Conservation (phyloP, 495 filamentous ascomycete genomes). For the Podospora tetraspora region DNA sequence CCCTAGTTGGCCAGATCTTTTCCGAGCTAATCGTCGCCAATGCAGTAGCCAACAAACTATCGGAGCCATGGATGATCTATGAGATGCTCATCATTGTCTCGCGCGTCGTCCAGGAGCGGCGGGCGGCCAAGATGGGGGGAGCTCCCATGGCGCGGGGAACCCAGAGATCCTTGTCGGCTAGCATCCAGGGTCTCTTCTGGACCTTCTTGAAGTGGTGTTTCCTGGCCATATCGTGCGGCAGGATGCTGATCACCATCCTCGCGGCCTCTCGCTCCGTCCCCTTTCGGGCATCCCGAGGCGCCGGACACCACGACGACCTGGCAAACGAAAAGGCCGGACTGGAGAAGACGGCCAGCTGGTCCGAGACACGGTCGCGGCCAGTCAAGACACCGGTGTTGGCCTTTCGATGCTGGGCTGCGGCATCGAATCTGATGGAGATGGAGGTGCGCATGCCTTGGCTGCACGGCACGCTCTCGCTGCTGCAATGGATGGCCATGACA, state of each 20-base stretch:
- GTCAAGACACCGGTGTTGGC: constrained; percentile 63
- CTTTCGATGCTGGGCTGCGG: constrained; percentile 67
- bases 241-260: constrained; percentile 51
- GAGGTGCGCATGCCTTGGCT: constrained; percentile 83
- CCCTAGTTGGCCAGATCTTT: constrained; percentile 77
- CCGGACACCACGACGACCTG: constrained; percentile 11
- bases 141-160: constrained; percentile 5
- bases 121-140: constrained; percentile 11
- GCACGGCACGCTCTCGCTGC: constrained; percentile 60
- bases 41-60: constrained; percentile 66
- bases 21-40: constrained; percentile 81
- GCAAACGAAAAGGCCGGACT: constrained; percentile 15
- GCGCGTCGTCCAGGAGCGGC: constrained; percentile 19
- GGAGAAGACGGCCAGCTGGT: constrained; percentile 4
- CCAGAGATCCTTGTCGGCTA: constrained; percentile 10
- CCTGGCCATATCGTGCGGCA: constrained; percentile 57
- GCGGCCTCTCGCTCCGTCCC: constrained; percentile 50
- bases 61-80: constrained; percentile 82
- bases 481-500: constrained; percentile 63
- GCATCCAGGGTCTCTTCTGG: constrained; percentile 55
- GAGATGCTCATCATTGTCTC: constrained; percentile 61
- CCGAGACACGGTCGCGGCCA: constrained; percentile 23
- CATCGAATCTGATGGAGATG: constrained; percentile 63
- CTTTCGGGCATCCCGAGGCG: constrained; percentile 31
- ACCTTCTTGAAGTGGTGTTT: constrained; percentile 63